Percentiles rank a stretch among this genome's conserved stretches.
Evolutionary conservation across 306 rosid species (phyloP).

Genomic region (Cicer judaicum): DNA sequence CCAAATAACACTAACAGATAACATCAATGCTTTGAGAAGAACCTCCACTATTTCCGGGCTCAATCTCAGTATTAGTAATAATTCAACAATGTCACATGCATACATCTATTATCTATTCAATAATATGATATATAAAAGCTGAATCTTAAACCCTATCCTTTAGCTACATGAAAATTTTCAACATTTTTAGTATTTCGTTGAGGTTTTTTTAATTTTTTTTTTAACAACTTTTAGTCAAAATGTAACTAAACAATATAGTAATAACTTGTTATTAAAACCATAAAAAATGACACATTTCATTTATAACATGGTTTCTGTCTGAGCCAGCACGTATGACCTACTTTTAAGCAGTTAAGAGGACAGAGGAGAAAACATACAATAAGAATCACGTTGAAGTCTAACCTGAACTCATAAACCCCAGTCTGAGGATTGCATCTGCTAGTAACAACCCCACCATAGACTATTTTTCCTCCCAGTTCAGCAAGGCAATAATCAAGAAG

Average conservation of each 20-base stretch:
- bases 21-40: constrained; percentile 33
- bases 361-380: not conserved
- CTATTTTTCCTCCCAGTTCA: constrained; percentile 79
- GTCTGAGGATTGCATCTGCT: constrained; percentile 71
- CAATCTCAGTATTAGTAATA: not conserved
- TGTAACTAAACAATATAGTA: constrained; percentile 3
- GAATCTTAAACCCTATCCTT: not conserved
- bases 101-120: not conserved
- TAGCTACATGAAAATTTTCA: not conserved
- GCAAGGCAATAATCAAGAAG: constrained; percentile 83
- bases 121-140: not conserved
- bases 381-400: constrained; percentile 38
- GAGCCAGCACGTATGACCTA: constrained; percentile 14
- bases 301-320: constrained; percentile 6
- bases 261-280: constrained; percentile 1
- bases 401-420: constrained; percentile 83
- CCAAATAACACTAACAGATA: constrained; percentile 39
- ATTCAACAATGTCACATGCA: constrained; percentile 10
- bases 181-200: not conserved
- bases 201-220: not conserved
- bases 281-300: not conserved
- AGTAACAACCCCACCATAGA: constrained; percentile 71
- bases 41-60: constrained; percentile 16
- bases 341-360: constrained; percentile 4
- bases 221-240: not conserved